phyloP scores from a whole-genome alignment of 164 flowering plant species.

The Taxillus chinensis region DNA sequence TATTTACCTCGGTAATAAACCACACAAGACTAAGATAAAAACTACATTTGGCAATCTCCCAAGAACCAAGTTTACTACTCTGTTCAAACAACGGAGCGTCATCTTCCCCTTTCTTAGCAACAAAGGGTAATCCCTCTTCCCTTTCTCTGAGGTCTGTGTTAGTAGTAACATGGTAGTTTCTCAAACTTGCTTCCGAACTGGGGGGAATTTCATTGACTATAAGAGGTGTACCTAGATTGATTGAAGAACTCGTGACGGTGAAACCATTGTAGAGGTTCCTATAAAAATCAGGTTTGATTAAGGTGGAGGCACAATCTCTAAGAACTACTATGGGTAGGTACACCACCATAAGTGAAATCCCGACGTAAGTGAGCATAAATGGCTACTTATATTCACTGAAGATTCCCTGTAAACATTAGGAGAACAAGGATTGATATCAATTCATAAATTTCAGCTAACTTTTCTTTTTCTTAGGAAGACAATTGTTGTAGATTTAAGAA shows the following conservation, averaged over 20 bases:
- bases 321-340: conserved; percentile 43
- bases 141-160: conserved; percentile 26
- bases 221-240: conserved; percentile 32
- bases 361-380: conserved; percentile 54
- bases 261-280: conserved; percentile 6
- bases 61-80: conserved; percentile 18
- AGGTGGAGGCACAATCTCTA: conserved; percentile 30
- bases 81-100: conserved; percentile 11
- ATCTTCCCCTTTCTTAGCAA: conserved; percentile 19
- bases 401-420: conserved; percentile 42
- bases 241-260: conserved; percentile 12
- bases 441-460: too few species aligned
- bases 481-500: too few species aligned
- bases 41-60: conserved; percentile 41
- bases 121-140: conserved; percentile 36
- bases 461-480: too few species aligned
- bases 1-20: conserved; percentile 51
- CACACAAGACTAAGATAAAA: conserved; percentile 47
- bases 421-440: too few species aligned
- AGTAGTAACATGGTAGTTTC: conserved; percentile 10
- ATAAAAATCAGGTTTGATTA: conserved; percentile 1
- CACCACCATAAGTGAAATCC: conserved; percentile 52
- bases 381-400: conserved; percentile 52
- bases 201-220: conserved; percentile 21
- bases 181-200: conserved; percentile 19